Percentiles rank a stretch among this genome's conserved stretches.
Conservation (phyloP, 2,329 filamentous ascomycete species). For the Plenodomus biglobosus region DNA sequence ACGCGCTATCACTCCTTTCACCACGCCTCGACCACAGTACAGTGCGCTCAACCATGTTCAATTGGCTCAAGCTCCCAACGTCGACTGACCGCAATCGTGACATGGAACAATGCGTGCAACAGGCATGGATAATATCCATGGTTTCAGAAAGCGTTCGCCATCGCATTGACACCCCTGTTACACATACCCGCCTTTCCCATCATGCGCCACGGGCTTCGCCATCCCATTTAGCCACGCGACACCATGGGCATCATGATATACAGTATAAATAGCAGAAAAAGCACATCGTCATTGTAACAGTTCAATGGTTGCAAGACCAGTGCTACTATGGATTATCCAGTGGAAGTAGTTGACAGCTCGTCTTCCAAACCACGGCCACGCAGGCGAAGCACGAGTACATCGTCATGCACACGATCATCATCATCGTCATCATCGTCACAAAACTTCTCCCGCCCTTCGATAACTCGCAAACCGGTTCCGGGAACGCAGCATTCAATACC, state of each 20-base stretch:
- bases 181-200: not conserved
- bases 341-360: slow-evolving; percentile 7
- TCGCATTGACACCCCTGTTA: slow-evolving; percentile 17
- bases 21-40: not conserved
- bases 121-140: not conserved
- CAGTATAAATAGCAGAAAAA: not conserved
- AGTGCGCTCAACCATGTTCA: not conserved
- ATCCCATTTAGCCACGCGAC: not conserved
- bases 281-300: not conserved
- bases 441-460: slow-evolving; percentile 10
- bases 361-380: slow-evolving; percentile 4
- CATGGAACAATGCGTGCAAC: not conserved
- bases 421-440: slow-evolving; percentile 4
- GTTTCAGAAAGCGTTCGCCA: slow-evolving; percentile 3
- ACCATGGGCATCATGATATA: not conserved
- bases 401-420: slow-evolving; percentile 5
- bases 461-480: not conserved
- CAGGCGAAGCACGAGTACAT: slow-evolving; percentile 8
- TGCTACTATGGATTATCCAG: slow-evolving; percentile 14
- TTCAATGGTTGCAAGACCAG: not conserved
- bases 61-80: not conserved
- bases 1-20: not conserved
- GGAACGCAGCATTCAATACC: not conserved
- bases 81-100: not conserved
- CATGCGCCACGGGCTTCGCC: slow-evolving; percentile 2